Base-by-base conservation (phyloP, 768 basidiomycete genomes). In the Termitomyces sp. region DNA sequence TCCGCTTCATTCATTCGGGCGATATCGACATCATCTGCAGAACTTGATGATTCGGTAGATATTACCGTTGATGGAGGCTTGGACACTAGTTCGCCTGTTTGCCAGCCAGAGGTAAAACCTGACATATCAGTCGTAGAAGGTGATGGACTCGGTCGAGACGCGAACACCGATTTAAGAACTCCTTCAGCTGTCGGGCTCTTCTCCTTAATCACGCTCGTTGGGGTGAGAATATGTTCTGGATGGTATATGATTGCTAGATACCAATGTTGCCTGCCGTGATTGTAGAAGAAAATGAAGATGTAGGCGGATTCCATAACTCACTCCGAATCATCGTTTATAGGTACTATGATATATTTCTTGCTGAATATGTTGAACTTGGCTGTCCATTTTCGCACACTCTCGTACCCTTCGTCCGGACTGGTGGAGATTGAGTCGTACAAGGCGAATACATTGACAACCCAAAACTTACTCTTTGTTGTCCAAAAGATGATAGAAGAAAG, bases 401-500 rank as follows among this genome's bases (percentile, higher is more conserved):
- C 74, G 68, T 94, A 98, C 13, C 88, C 88, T 58, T 85, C 85
- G 39, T 82, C 76, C 28, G 73, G 59, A 55, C 81, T 83, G 42
- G 24, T 47, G 55, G 47, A 50, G 54, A 46, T 62, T 36, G n/a
- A 65, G 56, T 31, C n/a, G n/a, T n/a, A n/a, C n/a, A n/a, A n/a
- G 22, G 55, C 42, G 3, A 20, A 42, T 24, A 8, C 26, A n/a
- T 20, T 5, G 51, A 31, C 33, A 42, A 39, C 10, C 31, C 51
- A 36, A 8, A 26, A 67, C 76, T 39, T 68, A 86, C 85, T 78
- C 82, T 68, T 83, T 88, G 54, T 81, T 80, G 57, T 87, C 87
- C 28, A 99, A 73, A 71, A 97, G 96, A 76, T 95, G 92, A 77
- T 95, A 98, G 72, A 99, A 98, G 74, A 98, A 99, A 0, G 95